Evolutionary conservation across 148 eudicot genomes (phyloP).

Genomic region (Bassia scoparia): DNA sequence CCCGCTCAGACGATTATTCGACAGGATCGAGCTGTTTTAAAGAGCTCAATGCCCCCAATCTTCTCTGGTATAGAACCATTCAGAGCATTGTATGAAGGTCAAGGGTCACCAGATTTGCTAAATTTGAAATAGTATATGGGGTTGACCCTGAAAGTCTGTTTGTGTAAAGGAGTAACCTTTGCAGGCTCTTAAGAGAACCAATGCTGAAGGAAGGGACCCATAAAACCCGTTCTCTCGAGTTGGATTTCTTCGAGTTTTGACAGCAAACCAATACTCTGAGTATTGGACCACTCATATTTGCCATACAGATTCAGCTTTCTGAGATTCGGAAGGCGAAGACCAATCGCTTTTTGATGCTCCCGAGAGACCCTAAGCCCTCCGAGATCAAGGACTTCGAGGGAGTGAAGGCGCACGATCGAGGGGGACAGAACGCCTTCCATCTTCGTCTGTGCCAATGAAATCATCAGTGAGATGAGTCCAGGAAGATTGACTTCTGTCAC

Average conservation of each 20-base stretch:
- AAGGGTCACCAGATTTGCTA: constrained; percentile 29
- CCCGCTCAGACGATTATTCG: constrained; percentile 35
- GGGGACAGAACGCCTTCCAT: constrained; percentile 44
- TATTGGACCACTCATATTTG: constrained; percentile 38
- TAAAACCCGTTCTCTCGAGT: constrained; percentile 39
- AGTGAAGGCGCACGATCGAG: constrained; percentile 37
- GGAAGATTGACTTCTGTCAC: constrained; percentile 53
- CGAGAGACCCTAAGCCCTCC: constrained; percentile 40
- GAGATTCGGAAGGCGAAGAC: constrained; percentile 36
- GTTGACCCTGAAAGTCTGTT: constrained; percentile 37
- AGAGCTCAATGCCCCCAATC: constrained; percentile 35
- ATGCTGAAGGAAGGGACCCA: constrained; percentile 37
- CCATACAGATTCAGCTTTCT: constrained; percentile 30
- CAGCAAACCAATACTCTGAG: constrained; percentile 48
- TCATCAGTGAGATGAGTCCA: constrained; percentile 31
- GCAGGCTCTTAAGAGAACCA: constrained; percentile 33
- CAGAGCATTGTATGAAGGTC: constrained; percentile 38
- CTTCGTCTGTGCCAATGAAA: constrained; percentile 24
- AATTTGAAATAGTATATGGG: constrained; percentile 38
- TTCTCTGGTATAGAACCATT: constrained; percentile 32
- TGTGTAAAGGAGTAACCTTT: constrained; percentile 28
- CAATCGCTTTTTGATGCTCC: constrained; percentile 33
- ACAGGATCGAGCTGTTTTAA: constrained; percentile 43
- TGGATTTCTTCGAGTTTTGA: constrained; percentile 41
- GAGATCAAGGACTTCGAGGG: constrained; percentile 44